Evolutionary conservation across 2,329 filamentous ascomycete genomes (phyloP).

Genomic region (Monosporascus sp.): DNA sequence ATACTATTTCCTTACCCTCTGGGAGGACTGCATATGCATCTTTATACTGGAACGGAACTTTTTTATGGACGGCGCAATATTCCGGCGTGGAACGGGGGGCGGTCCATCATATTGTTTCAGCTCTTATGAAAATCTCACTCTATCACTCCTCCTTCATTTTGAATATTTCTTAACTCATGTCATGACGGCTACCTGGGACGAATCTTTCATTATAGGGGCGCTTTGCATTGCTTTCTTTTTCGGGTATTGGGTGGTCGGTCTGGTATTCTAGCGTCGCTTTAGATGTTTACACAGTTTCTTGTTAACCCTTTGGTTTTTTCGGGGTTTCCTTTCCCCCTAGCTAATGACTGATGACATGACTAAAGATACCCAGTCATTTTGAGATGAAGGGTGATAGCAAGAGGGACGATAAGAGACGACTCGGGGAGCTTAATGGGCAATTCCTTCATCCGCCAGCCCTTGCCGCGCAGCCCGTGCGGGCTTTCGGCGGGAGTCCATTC

Average conservation of each 20-base stretch:
- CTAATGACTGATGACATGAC: conserved; percentile 27
- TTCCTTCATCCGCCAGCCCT: no score
- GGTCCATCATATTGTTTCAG: conserved; percentile 8
- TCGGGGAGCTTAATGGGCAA: no score
- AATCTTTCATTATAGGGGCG: no score
- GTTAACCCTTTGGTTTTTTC: conserved; percentile 7
- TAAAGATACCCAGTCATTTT: conserved; percentile 29
- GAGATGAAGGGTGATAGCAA: conserved; percentile 29
- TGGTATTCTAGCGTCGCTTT: background rate
- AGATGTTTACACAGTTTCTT: conserved; percentile 2
- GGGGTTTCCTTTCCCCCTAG: conserved; percentile 15
- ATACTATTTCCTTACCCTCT: conserved; percentile 11
- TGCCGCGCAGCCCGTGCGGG: no score
- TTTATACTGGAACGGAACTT: conserved; percentile 6
- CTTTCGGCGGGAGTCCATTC: no score
- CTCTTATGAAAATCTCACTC: no score
- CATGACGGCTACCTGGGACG: no score
- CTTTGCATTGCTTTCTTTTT: background rate
- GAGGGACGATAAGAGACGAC: conserved; percentile 11
- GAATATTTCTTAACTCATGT: no score
- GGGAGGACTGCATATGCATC: conserved; percentile 13
- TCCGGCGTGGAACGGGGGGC: conserved; percentile 19
- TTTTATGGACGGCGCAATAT: conserved; percentile 14
- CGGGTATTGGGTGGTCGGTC: background rate
- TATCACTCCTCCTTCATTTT: no score